Conservation (phyloP, 2,329 filamentous ascomycete genomes). For the Elsinoe batatas region DNA sequence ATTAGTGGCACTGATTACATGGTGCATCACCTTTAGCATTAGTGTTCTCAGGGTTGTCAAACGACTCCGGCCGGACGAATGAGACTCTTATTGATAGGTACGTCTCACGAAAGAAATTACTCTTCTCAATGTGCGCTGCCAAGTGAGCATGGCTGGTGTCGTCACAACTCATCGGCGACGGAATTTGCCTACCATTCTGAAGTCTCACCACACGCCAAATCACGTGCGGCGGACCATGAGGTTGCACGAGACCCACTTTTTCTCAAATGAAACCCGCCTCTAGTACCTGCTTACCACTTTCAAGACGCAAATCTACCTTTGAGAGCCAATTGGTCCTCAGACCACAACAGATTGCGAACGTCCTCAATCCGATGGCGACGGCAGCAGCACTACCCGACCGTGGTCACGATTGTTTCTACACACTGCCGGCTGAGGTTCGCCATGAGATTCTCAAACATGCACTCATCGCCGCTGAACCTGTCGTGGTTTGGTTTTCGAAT, state of each 20-base stretch:
- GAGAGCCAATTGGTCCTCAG: too few relatives aligned
- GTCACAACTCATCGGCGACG: too few relatives aligned
- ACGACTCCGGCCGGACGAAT: slow-evolving; percentile 24
- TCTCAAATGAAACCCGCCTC: too few relatives aligned
- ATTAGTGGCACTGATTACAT: slow-evolving; percentile 73
- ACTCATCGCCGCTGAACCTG: not conserved
- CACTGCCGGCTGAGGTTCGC: not conserved
- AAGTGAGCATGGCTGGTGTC: too few relatives aligned
- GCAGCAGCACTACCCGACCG: too few relatives aligned
- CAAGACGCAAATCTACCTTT: too few relatives aligned
- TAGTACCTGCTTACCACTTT: too few relatives aligned
- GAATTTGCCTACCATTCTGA: too few relatives aligned
- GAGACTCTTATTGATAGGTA: not conserved
- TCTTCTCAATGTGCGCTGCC: not conserved
- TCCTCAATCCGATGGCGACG: too few relatives aligned
- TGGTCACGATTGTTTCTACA: too few relatives aligned
- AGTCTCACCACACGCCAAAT: too few relatives aligned
- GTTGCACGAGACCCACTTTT: not conserved
- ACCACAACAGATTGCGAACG: too few relatives aligned
- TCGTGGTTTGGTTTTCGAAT: not conserved
- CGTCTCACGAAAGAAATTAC: not conserved
- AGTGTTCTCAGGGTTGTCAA: slow-evolving; percentile 43
- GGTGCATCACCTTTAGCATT: slow-evolving; percentile 81
- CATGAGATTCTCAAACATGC: not conserved
- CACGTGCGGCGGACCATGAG: not conserved